These are phyloP conservation scores for Metarhizium album DNA, from an alignment of 2,329 filamentous ascomycete species.

Conservation along the genomic window DNA sequence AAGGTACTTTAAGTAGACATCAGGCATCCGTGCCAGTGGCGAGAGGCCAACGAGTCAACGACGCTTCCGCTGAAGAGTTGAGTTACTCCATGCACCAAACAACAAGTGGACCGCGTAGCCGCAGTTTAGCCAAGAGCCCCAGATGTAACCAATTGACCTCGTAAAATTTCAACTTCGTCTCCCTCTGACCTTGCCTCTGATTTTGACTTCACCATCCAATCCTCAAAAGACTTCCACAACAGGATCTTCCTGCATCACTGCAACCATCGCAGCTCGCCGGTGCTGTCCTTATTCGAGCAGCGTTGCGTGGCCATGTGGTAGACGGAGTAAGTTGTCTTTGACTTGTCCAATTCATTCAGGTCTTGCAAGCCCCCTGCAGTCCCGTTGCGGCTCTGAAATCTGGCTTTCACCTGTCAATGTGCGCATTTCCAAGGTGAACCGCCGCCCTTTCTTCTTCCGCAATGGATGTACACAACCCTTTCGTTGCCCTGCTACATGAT, in stretches of 20 bases:
- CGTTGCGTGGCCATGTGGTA: constrained; percentile 19
- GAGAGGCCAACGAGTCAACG: too few relatives aligned
- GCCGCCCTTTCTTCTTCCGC: too few relatives aligned
- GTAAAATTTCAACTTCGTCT: constrained; percentile 1
- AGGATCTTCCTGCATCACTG: background rate
- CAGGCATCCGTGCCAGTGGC: too few relatives aligned
- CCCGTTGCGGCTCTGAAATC: background rate
- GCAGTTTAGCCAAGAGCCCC: constrained; percentile 2
- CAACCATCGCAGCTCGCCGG: background rate
- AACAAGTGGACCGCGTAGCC: background rate
- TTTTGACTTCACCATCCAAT: background rate
- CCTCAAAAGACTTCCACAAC: background rate
- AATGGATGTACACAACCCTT: too few relatives aligned
- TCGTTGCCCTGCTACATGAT: constrained; percentile 40
- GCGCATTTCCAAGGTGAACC: background rate
- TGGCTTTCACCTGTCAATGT: background rate
- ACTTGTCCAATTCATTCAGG: background rate
- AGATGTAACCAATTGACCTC: background rate
- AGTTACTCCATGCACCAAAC: too few relatives aligned
- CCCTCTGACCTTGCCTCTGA: background rate
- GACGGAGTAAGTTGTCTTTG: constrained; percentile 17
- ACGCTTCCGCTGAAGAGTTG: too few relatives aligned
- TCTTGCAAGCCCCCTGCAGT: background rate
- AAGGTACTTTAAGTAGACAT: too few relatives aligned
- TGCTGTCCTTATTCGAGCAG: constrained; percentile 2